A percentile compares a stretch with the other conserved stretches of the same genome.
Evolutionary conservation across 163 green algal species (phyloP).

Genomic region (Prototheca stagnorum): DNA sequence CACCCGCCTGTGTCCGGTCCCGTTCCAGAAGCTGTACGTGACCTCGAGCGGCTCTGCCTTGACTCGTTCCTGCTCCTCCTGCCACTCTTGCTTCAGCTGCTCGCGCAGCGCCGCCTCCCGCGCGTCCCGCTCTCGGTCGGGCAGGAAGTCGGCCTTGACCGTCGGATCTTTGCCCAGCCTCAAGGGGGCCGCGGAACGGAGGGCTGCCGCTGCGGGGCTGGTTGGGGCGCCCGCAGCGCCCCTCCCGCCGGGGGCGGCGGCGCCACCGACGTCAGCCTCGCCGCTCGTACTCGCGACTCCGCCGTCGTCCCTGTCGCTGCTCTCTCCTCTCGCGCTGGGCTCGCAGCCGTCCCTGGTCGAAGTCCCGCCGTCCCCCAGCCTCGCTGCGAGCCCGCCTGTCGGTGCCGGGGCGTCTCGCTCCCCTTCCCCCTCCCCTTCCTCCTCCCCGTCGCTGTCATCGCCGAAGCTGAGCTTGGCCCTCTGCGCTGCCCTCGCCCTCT

Average conservation of each 20-base stretch:
- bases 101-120: conserved; percentile 58
- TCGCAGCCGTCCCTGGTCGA: neutral
- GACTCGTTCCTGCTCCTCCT: conserved; percentile 17
- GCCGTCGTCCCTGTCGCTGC: neutral
- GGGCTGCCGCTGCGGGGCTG: conserved; percentile 1
- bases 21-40: conserved; percentile 93
- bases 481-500: neutral
- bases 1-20: conserved; percentile 59
- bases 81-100: conserved; percentile 46
- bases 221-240: neutral
- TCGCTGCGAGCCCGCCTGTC: too few species aligned
- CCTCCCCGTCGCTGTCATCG: conserved; percentile 29
- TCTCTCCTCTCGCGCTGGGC: too few species aligned
- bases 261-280: neutral
- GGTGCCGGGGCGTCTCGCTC: conserved; percentile 21
- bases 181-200: neutral
- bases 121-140: conserved; percentile 67
- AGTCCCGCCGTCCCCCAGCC: conserved; percentile 6
- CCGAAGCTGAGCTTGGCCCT: neutral
- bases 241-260: too few species aligned
- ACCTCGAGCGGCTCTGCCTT: conserved; percentile 80
- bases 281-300: neutral
- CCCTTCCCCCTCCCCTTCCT: conserved; percentile 28
- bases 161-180: conserved; percentile 86
- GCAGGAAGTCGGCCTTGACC: conserved; percentile 76